Percentiles rank a stretch among this genome's conserved stretches.
phyloP scores from a whole-genome alignment of 2,329 filamentous ascomycete genomes.

The Tolypocladium amazonense region DNA sequence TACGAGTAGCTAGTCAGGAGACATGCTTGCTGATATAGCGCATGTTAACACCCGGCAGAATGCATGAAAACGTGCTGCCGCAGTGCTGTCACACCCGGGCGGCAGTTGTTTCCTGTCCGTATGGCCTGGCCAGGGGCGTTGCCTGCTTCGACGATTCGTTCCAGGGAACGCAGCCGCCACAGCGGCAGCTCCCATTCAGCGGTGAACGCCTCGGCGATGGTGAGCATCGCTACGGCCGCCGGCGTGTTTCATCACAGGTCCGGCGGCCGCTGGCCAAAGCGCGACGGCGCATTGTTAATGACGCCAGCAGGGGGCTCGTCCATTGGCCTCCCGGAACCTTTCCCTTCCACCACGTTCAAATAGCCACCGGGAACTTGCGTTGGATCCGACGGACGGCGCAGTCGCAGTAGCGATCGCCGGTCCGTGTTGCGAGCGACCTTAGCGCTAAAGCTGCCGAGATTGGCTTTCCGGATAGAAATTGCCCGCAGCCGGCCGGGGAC shows the following conservation, averaged over 20 bases:
- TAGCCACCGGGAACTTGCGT: background rate
- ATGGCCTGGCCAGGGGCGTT: background rate
- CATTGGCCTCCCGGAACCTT: background rate
- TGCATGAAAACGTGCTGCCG: background rate
- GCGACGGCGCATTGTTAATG: background rate
- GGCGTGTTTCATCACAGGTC: background rate
- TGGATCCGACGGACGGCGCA: slow-evolving; percentile 7
- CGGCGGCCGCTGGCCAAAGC: background rate
- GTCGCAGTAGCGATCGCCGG: slow-evolving; percentile 1
- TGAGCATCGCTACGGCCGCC: background rate
- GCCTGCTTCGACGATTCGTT: background rate
- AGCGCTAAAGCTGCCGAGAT: slow-evolving; percentile 1
- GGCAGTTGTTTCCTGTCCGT: background rate
- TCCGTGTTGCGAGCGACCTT: slow-evolving; percentile 1
- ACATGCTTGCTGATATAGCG: background rate
- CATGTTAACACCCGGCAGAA: background rate
- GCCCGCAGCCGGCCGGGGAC: background rate
- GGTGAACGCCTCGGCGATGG: background rate
- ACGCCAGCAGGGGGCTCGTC: background rate
- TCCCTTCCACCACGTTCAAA: background rate
- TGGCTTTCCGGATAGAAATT: slow-evolving; percentile 2
- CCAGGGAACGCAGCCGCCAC: background rate
- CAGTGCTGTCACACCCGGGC: background rate
- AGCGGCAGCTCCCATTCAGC: background rate
- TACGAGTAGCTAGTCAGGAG: background rate